Conservation (phyloP, 192 early-diverging fungal species). For the Chytriomyces confervae region DNA sequence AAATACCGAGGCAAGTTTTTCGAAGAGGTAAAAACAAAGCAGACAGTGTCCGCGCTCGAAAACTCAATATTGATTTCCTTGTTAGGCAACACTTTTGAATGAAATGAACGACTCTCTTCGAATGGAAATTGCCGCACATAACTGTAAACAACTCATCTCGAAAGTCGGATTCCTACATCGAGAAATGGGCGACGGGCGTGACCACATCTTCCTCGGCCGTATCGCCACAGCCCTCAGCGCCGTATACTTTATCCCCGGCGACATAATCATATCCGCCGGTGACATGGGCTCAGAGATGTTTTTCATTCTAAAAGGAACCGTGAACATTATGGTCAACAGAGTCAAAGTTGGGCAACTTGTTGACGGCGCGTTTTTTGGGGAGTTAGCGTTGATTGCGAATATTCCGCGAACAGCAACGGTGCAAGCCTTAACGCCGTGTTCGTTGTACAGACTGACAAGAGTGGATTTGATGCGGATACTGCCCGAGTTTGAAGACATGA, state of each 20-base stretch:
- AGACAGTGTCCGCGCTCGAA: not conserved
- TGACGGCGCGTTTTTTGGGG: conserved; percentile 43
- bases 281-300: conserved; percentile 56
- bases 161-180: conserved; percentile 54
- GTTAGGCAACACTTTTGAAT: conserved; percentile 31
- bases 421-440: conserved; percentile 4
- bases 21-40: conserved; percentile 39
- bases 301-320: conserved; percentile 48
- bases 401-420: conserved; percentile 42
- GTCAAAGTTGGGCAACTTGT: conserved; percentile 29
- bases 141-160: conserved; percentile 49
- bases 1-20: conserved; percentile 60
- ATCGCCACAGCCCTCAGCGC: conserved; percentile 45
- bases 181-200: conserved; percentile 45
- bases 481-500: conserved; percentile 42
- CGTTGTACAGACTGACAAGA: conserved; percentile 20
- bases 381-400: conserved; percentile 27
- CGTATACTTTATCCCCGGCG: conserved; percentile 48
- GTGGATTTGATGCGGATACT: conserved; percentile 17
- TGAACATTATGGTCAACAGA: conserved; percentile 43
- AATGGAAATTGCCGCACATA: conserved; percentile 52
- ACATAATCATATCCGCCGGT: conserved; percentile 49
- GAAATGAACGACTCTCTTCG: conserved; percentile 53
- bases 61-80: not conserved
- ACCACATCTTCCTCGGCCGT: conserved; percentile 46